Evolutionary conservation across 2,329 filamentous ascomycete genomes (phyloP).

Genomic region (Colletotrichum graminicola): DNA sequence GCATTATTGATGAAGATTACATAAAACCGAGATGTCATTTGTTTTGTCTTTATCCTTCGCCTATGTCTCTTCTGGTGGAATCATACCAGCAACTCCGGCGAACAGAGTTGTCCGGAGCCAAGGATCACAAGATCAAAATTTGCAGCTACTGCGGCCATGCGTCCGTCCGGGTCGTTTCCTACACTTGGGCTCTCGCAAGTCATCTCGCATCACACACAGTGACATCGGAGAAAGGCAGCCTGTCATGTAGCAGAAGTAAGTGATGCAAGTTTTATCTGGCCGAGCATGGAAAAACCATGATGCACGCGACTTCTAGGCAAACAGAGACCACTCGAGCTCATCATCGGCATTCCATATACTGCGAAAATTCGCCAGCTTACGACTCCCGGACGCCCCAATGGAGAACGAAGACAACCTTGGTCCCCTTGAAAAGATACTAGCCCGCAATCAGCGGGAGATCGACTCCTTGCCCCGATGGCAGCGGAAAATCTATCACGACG

Average conservation of each 20-base stretch:
- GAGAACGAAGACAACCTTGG: not conserved
- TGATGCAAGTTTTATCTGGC: not conserved
- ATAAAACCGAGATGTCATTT: not conserved
- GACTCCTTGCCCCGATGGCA: not conserved
- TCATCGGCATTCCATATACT: not conserved
- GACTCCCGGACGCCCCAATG: not conserved
- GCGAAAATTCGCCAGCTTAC: not conserved
- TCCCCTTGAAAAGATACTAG: too few relatives aligned
- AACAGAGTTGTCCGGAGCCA: not conserved
- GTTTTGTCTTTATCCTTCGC: not conserved
- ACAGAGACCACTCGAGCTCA: not conserved
- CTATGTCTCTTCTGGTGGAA: too few relatives aligned
- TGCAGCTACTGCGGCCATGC: not conserved
- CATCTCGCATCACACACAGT: not conserved
- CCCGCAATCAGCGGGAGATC: not conserved
- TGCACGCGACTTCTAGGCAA: not conserved
- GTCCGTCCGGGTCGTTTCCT: not conserved
- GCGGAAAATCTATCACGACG: not conserved
- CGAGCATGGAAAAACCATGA: not conserved
- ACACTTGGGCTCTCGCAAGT: not conserved
- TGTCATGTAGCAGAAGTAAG: not conserved
- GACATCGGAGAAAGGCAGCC: not conserved
- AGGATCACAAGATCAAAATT: not conserved
- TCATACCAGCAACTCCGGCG: not conserved
- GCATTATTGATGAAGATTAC: fast-evolving